These are phyloP conservation scores for Hypoxylon sp. DNA, from an alignment of 2,329 filamentous ascomycete genomes.

Conservation along the genomic window DNA sequence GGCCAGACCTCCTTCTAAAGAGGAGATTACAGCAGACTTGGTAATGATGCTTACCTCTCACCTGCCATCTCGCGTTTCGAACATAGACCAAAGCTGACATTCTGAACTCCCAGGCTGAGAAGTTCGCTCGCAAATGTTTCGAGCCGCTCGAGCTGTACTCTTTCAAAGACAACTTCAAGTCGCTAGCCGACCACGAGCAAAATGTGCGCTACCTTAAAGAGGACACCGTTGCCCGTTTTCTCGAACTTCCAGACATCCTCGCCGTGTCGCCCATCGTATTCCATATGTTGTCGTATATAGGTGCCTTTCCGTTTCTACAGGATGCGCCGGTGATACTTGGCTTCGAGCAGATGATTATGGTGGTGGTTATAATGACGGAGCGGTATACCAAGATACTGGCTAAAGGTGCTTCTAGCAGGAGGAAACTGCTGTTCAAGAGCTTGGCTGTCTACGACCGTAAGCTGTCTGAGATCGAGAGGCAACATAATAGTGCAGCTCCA, in stretches of 20 bases:
- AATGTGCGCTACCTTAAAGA: constrained; percentile 77
- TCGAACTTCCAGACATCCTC: constrained; percentile 80
- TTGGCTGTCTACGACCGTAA: constrained; percentile 79
- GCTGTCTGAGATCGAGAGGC: constrained; percentile 56
- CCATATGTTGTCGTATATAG: constrained; percentile 79
- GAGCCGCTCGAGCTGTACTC: constrained; percentile 80
- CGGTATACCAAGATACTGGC: constrained; percentile 75
- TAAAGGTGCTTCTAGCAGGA: constrained; percentile 69
- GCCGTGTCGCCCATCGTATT: constrained; percentile 77
- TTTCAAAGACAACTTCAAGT: constrained; percentile 80
- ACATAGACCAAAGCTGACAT: constrained; percentile 23
- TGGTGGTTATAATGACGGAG: constrained; percentile 79
- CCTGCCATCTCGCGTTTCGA: background rate
- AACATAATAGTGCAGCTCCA: constrained; percentile 30
- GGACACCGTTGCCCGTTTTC: constrained; percentile 78
- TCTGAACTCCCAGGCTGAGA: constrained; percentile 63
- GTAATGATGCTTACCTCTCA: constrained; percentile 56
- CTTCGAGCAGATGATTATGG: constrained; percentile 78
- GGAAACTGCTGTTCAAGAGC: constrained; percentile 78
- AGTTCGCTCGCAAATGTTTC: constrained; percentile 79
- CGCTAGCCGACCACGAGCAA: constrained; percentile 75
- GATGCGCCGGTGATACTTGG: constrained; percentile 79
- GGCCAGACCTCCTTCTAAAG: constrained; percentile 62
- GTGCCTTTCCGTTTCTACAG: constrained; percentile 79
- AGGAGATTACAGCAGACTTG: constrained; percentile 66